phyloP scores from a whole-genome alignment of 371 early-diverging fungal genomes.

The Rhizopus delemar region DNA sequence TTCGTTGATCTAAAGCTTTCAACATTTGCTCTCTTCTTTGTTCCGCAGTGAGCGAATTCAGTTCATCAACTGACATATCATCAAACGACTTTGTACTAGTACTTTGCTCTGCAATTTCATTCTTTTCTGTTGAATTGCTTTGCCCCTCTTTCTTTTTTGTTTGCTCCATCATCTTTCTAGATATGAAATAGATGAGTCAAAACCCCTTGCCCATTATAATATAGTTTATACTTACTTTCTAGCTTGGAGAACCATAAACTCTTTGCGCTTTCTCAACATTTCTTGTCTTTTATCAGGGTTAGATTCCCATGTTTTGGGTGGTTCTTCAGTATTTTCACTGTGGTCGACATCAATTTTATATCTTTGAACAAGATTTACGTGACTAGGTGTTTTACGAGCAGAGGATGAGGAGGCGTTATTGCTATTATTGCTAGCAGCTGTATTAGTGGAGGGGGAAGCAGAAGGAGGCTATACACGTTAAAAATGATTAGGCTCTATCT shows the following conservation, averaged over 20 bases:
- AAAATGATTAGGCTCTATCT: neutral
- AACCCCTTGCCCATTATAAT: neutral
- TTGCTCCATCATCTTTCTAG: constrained; percentile 23
- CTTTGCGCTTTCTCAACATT: constrained; percentile 78
- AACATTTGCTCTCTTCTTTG: constrained; percentile 48
- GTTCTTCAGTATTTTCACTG: constrained; percentile 49
- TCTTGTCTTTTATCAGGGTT: constrained; percentile 76
- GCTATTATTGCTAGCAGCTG: neutral
- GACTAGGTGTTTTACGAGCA: constrained; percentile 31
- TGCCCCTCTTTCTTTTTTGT: constrained; percentile 5
- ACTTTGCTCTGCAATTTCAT: constrained; percentile 5
- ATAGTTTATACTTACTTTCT: constrained; percentile 57
- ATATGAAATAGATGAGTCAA: neutral
- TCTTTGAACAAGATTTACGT: constrained; percentile 52
- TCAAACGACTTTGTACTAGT: constrained; percentile 23
- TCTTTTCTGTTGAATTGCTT: neutral
- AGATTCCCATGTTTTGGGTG: constrained; percentile 77
- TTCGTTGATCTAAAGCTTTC: constrained; percentile 37
- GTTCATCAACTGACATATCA: constrained; percentile 49
- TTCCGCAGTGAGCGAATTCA: constrained; percentile 44
- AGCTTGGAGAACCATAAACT: constrained; percentile 86
- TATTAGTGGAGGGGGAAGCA: constrained; percentile 14
- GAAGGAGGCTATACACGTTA: constrained; percentile 20
- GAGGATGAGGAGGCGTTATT: neutral
- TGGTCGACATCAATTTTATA: constrained; percentile 54